A percentile compares a stretch with the other conserved stretches of the same genome.
These are phyloP conservation scores for Drechslerella dactyloides DNA, from an alignment of 2,329 filamentous ascomycete species.

Conservation along the genomic window DNA sequence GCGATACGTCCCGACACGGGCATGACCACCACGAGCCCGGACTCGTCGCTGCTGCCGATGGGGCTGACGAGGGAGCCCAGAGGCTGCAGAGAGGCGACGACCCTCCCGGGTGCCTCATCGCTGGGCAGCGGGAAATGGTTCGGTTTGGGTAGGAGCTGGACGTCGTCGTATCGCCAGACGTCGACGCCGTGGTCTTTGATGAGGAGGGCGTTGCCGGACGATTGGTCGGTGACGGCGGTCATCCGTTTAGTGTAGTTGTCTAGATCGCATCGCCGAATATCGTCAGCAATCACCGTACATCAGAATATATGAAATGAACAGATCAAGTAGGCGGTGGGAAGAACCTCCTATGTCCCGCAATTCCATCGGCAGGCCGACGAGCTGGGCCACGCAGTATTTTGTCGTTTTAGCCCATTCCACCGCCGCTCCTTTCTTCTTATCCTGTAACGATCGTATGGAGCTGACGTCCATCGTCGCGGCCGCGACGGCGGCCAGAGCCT, in stretches of 20 bases:
- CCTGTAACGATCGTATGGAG: constrained; percentile 44
- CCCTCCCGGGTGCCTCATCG: constrained; percentile 66
- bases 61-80: constrained; percentile 82
- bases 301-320: no score
- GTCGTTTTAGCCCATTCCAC: constrained; percentile 54
- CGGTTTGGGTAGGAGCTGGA: constrained; percentile 73
- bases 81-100: constrained; percentile 73
- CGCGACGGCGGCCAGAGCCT: constrained; percentile 42
- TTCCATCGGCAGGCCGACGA: constrained; percentile 53
- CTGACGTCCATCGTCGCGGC: constrained; percentile 49
- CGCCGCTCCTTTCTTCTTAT: constrained; percentile 47
- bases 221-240: constrained; percentile 60
- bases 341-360: constrained; percentile 52
- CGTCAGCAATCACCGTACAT: no score
- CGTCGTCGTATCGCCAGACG: constrained; percentile 85
- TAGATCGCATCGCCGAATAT: constrained; percentile 20
- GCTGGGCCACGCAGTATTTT: constrained; percentile 54
- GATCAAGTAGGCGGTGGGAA: no score
- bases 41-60: constrained; percentile 76
- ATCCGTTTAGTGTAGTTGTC: constrained; percentile 55
- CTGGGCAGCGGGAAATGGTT: constrained; percentile 79
- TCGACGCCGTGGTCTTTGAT: constrained; percentile 82
- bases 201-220: constrained; percentile 75
- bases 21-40: constrained; percentile 85
- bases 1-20: constrained; percentile 82